Evolutionary conservation across 2,329 filamentous ascomycete species (phyloP).

Genomic region (Leptosphaerulina australis): DNA sequence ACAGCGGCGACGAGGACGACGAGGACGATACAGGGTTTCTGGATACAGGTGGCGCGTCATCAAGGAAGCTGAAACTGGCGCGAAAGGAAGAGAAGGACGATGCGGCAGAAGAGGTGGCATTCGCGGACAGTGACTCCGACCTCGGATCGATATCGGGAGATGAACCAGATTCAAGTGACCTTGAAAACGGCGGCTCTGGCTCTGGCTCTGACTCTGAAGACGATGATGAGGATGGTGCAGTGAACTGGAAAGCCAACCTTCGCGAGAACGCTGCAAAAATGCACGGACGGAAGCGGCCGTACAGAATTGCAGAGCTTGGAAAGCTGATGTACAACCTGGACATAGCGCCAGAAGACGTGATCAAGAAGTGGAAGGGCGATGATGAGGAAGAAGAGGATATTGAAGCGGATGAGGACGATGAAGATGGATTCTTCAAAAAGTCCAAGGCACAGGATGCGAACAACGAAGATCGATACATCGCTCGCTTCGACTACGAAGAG

Average conservation of each 20-base stretch:
- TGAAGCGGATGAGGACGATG: constrained; percentile 64
- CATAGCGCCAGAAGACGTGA: constrained; percentile 74
- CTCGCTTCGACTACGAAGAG: constrained; percentile 77
- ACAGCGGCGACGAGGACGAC: constrained; percentile 58
- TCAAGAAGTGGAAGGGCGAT: constrained; percentile 80
- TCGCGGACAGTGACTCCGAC: constrained; percentile 97
- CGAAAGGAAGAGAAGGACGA: constrained; percentile 41
- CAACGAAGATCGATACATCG: constrained; percentile 78
- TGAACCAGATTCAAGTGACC: constrained; percentile 43
- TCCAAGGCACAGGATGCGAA: constrained; percentile 57
- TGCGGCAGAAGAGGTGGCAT: constrained; percentile 73
- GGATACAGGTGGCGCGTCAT: constrained; percentile 50
- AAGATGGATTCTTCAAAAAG: constrained; percentile 68
- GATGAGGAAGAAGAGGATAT: constrained; percentile 58
- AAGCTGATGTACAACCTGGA: constrained; percentile 87
- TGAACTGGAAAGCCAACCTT: constrained; percentile 90
- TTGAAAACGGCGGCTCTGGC: constrained; percentile 57
- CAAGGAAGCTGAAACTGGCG: constrained; percentile 41
- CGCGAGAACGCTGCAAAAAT: constrained; percentile 73
- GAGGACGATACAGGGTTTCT: constrained; percentile 57
- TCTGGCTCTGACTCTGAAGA: constrained; percentile 60
- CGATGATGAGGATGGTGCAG: constrained; percentile 72
- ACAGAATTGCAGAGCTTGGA: constrained; percentile 80
- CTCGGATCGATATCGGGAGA: constrained; percentile 81
- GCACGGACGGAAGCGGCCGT: constrained; percentile 72